These are phyloP conservation scores for Colletotrichum sp. DNA, from an alignment of 2,329 filamentous ascomycete genomes.

Conservation along the genomic window DNA sequence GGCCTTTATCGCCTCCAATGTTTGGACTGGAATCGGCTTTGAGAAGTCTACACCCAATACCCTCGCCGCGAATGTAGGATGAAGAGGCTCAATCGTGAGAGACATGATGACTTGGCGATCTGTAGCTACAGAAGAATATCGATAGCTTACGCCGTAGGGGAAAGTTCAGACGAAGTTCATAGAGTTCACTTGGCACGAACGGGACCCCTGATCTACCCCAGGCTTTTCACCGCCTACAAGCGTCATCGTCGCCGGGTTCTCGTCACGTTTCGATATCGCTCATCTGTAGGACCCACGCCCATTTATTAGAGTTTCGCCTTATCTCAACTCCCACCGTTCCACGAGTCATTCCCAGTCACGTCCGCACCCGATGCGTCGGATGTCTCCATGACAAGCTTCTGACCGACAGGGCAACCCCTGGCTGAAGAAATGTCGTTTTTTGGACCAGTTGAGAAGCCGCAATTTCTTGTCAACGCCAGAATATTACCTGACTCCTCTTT, in stretches of 20 bases:
- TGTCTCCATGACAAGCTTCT: not conserved
- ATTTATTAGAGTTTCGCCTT: not conserved
- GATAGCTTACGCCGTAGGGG: not conserved
- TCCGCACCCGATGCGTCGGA: not conserved
- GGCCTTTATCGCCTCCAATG: not conserved
- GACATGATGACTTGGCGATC: conserved; percentile 20
- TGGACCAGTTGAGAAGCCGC: not conserved
- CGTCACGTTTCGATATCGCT: not conserved
- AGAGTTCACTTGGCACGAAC: not conserved
- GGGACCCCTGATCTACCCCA: not conserved
- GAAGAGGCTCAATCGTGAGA: conserved; percentile 29
- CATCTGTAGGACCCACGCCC: not conserved
- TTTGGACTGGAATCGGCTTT: not conserved
- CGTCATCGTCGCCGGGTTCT: not conserved
- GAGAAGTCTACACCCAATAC: conserved; percentile 15
- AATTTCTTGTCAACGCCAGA: not conserved
- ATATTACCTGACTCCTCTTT: not conserved
- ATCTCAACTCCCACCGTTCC: not conserved
- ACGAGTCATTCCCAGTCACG: not conserved
- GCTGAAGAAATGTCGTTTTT: not conserved
- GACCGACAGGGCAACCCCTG: not conserved
- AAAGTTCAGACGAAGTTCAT: not conserved
- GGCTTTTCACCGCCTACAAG: not conserved
- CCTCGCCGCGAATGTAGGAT: conserved; percentile 31
- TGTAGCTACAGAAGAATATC: not conserved